A percentile compares a stretch with the other conserved stretches of the same genome.
Conservation (phyloP, 1,139 yeast species). For the Kodamaea sp. region DNA sequence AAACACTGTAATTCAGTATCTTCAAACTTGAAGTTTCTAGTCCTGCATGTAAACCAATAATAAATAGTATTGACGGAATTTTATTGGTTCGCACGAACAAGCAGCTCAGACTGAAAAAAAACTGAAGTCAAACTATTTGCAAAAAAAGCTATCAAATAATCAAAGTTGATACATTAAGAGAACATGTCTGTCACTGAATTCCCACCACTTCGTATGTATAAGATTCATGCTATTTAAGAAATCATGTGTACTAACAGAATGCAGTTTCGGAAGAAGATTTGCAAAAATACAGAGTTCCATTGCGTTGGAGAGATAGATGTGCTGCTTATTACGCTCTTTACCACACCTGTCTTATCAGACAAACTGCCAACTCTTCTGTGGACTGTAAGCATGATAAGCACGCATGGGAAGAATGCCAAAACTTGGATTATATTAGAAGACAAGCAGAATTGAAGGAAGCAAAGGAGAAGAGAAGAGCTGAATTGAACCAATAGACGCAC, state of each 20-base stretch:
- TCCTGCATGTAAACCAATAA: too few relatives aligned
- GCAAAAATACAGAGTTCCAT: slow-evolving; percentile 76
- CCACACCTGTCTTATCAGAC: slow-evolving; percentile 47
- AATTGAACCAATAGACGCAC: slow-evolving; percentile 5
- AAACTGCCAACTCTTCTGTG: slow-evolving; percentile 43
- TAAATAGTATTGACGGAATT: slow-evolving; percentile 11
- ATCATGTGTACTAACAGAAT: slow-evolving; percentile 7
- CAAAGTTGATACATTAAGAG: slow-evolving; percentile 7
- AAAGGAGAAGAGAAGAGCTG: slow-evolving; percentile 36
- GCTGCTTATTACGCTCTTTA: slow-evolving; percentile 67
- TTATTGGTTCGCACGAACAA: slow-evolving; percentile 11
- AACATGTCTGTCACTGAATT: slow-evolving; percentile 45
- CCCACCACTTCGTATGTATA: slow-evolving; percentile 50
- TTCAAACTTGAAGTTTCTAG: too few relatives aligned
- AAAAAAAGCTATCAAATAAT: neutral
- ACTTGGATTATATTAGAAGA: slow-evolving; percentile 78
- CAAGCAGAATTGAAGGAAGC: slow-evolving; percentile 65
- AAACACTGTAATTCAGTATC: too few relatives aligned
- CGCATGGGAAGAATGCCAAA: slow-evolving; percentile 82
- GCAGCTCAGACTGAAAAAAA: slow-evolving; percentile 5
- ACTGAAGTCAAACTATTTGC: slow-evolving; percentile 3
- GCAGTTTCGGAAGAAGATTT: slow-evolving; percentile 79
- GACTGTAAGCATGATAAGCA: slow-evolving; percentile 79
- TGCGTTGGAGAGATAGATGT: slow-evolving; percentile 84
- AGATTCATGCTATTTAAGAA: neutral